Evolutionary conservation across 176 grass and related monocot species (phyloP).

Genomic region (Carex littledalei): DNA sequence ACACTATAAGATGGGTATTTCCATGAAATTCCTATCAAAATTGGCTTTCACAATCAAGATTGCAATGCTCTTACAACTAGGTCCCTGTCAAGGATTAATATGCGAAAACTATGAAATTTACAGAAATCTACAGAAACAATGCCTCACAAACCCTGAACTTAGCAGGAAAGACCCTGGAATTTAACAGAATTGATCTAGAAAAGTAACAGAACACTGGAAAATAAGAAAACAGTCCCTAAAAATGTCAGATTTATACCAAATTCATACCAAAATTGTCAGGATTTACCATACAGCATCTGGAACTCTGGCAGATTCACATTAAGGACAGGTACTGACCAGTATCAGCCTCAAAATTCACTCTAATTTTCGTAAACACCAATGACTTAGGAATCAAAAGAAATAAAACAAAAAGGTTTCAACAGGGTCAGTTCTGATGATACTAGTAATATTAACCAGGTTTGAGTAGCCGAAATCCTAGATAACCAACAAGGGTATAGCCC

Average conservation of each 20-base stretch:
- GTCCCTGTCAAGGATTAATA: background rate
- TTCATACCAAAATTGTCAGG: background rate
- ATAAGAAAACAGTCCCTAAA: background rate
- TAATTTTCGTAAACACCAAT: background rate
- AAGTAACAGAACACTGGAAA: background rate
- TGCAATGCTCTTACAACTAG: background rate
- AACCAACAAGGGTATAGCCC: background rate
- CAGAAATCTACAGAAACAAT: background rate
- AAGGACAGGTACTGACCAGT: background rate
- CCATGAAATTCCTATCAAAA: background rate
- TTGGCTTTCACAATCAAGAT: background rate
- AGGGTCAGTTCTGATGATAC: background rate
- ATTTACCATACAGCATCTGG: background rate
- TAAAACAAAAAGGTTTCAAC: background rate
- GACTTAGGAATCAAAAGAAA: background rate
- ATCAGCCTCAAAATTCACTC: background rate
- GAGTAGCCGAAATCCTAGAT: background rate
- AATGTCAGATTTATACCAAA: background rate
- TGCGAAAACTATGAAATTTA: background rate
- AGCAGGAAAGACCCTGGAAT: no score
- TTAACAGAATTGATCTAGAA: background rate
- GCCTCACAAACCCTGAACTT: no score
- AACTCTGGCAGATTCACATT: background rate
- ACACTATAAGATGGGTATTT: background rate
- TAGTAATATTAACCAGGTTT: background rate